These are phyloP conservation scores for Colletotrichum godetiae DNA, from an alignment of 2,329 filamentous ascomycete genomes.

Conservation along the genomic window DNA sequence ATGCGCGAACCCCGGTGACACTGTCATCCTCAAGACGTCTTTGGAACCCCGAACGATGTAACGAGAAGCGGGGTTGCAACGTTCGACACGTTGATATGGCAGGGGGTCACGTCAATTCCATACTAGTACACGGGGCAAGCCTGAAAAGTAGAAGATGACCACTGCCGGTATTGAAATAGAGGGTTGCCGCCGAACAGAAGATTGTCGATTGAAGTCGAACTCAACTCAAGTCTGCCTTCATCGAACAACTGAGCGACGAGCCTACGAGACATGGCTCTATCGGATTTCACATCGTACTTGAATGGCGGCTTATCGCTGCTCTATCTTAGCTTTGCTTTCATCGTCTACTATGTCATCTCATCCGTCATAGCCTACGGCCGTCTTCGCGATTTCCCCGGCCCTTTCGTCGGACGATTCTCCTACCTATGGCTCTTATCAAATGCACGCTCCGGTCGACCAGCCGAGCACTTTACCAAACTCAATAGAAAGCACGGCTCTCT, in stretches of 20 bases:
- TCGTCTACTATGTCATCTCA: conserved; percentile 37
- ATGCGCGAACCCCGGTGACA: background rate
- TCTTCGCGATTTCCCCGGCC: conserved; percentile 24
- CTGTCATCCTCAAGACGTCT: background rate
- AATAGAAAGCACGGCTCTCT: conserved; percentile 33
- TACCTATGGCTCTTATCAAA: conserved; percentile 33
- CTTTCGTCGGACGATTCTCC: conserved; percentile 25
- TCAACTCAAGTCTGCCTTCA: background rate
- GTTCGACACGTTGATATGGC: background rate
- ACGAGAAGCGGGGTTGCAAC: background rate
- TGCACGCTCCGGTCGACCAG: conserved; percentile 19
- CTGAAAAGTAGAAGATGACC: background rate
- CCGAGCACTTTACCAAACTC: conserved; percentile 20
- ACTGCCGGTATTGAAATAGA: background rate
- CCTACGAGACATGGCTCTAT: conserved; percentile 10
- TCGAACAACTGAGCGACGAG: background rate
- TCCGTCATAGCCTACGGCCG: conserved; percentile 43
- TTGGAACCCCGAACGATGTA: background rate
- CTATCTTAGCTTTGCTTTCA: background rate
- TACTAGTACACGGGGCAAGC: background rate
- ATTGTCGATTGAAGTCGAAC: background rate
- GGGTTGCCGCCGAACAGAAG: background rate
- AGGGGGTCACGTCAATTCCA: background rate
- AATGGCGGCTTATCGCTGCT: background rate
- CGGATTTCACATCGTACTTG: background rate